phyloP scores from a whole-genome alignment of 371 early-diverging fungal species.

The Mortierella sp. region DNA sequence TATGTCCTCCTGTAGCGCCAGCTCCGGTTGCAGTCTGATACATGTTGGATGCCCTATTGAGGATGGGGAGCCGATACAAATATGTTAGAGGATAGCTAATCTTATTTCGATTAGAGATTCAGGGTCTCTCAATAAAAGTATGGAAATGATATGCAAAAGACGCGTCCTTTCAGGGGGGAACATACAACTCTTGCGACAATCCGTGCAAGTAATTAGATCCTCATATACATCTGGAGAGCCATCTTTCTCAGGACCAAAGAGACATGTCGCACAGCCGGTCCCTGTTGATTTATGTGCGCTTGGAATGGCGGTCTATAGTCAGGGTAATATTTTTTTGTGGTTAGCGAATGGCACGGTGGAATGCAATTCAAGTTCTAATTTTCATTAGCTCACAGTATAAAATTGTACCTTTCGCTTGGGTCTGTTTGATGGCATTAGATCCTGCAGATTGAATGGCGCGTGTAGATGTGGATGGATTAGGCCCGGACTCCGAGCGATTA shows the following conservation, averaged over 20 bases:
- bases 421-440: conserved; percentile 53
- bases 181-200: conserved; percentile 55
- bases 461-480: conserved; percentile 25
- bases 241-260: conserved; percentile 57
- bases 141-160: conserved; percentile 11
- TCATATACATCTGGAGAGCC: conserved; percentile 55
- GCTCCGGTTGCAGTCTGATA: conserved; percentile 32
- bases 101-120: not conserved
- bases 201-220: conserved; percentile 50
- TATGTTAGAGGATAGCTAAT: not conserved
- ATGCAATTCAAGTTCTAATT: not conserved
- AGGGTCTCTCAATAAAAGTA: not conserved
- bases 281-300: conserved; percentile 30
- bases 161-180: conserved; percentile 12
- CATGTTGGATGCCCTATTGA: conserved; percentile 52
- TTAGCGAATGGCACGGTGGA: conserved; percentile 2
- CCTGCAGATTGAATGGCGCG: conserved; percentile 36
- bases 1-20: conserved; percentile 33
- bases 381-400: not conserved
- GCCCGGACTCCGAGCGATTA: conserved; percentile 17
- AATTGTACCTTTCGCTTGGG: conserved; percentile 53
- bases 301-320: conserved; percentile 22
- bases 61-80: not conserved
- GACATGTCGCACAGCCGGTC: conserved; percentile 45
- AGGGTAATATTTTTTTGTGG: not conserved